Percentiles rank a stretch among this genome's conserved stretches.
Evolutionary conservation across 352 stramenopile species (phyloP).

Genomic region (Globisporangium middletonii): DNA sequence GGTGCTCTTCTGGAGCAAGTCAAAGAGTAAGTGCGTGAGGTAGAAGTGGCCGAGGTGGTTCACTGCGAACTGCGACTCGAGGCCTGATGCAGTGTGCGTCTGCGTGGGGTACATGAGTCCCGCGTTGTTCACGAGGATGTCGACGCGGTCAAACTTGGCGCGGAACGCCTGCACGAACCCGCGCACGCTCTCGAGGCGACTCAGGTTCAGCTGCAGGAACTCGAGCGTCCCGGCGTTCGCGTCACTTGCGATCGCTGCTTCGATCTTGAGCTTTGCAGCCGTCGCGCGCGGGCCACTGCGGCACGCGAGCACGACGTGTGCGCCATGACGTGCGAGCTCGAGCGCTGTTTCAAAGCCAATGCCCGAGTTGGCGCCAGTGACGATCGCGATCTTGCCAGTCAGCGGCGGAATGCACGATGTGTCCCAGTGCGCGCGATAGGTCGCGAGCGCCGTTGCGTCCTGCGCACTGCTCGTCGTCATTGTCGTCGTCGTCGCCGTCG

Average conservation of each 20-base stretch:
- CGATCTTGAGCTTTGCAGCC: background rate
- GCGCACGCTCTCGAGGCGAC: constrained; percentile 14
- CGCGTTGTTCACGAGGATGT: constrained; percentile 32
- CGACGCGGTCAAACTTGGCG: constrained; percentile 15
- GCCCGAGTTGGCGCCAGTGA: constrained; percentile 82
- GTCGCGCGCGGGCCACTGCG: constrained; percentile 30
- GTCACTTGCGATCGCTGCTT: background rate
- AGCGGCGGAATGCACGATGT: constrained; percentile 22
- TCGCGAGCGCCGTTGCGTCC: background rate
- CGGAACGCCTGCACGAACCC: constrained; percentile 17
- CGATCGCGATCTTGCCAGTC: constrained; percentile 52
- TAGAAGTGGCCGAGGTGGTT: constrained; percentile 51
- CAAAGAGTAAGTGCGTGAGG: constrained; percentile 36
- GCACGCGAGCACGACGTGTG: constrained; percentile 72
- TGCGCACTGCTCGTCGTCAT: no score
- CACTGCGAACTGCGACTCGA: constrained; percentile 40
- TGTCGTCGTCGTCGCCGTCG: background rate
- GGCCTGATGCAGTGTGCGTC: constrained; percentile 13
- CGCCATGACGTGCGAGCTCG: constrained; percentile 43
- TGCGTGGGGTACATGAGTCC: constrained; percentile 17
- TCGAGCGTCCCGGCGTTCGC: constrained; percentile 5
- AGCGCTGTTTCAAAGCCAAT: constrained; percentile 69
- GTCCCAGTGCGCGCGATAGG: constrained; percentile 10
- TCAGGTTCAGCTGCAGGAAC: constrained; percentile 24
- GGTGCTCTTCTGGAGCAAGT: constrained; percentile 20